Base-by-base conservation (phyloP, 106 monocot species). In the Platanthera zijinensis region DNA sequence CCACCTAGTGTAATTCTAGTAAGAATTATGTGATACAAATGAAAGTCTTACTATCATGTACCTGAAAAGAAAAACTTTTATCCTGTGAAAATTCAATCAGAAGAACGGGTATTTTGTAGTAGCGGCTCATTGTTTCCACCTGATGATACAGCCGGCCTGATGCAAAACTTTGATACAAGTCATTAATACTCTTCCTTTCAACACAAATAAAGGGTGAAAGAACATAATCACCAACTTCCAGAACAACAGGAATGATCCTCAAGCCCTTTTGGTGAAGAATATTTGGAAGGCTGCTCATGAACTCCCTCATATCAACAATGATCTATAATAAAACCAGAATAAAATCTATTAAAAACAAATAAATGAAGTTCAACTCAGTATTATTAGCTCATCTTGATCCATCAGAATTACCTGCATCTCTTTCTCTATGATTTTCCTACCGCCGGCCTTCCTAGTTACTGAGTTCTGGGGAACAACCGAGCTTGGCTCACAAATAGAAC, bases 241-340 rank as follows among this genome's bases (percentile, higher is more conserved):
- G 74, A 45, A 82, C 83, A 83, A 92, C 78, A 30, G 97, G 97
- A 72, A 94, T 84, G 48, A 99, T 80, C 48, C 77, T 82, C 91
- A 99, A 92, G 77, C 99, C 99, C 78, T 88, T 99, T 71, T 90
- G 90, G 78, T 99, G 94, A 39, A 99, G 88, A 82, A 99, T 94
- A 85, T 99, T 99, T 10, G 99, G 99, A 80, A 99, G 99, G 78
- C 94, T 99, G 76, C 99, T 99, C 83, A 86, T 94, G 80, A 99
- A 99, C 83, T 99, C 99, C 82, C 99, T 88, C 92, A 99, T 99
- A 73, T 99, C 99, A 57, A 99, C 99, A 68, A 99, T 99, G 54
- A 99, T 81, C 99, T 97, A 82, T 8, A 78, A 76, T 59, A 39
- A 13, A 63, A 22, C 2, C 1, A 79, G 30, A 74, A 47, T 74